Percentiles rank a stretch among this genome's conserved stretches.
phyloP scores from a whole-genome alignment of 805 yeast genomes.

The Nakazawaea ernobii region DNA sequence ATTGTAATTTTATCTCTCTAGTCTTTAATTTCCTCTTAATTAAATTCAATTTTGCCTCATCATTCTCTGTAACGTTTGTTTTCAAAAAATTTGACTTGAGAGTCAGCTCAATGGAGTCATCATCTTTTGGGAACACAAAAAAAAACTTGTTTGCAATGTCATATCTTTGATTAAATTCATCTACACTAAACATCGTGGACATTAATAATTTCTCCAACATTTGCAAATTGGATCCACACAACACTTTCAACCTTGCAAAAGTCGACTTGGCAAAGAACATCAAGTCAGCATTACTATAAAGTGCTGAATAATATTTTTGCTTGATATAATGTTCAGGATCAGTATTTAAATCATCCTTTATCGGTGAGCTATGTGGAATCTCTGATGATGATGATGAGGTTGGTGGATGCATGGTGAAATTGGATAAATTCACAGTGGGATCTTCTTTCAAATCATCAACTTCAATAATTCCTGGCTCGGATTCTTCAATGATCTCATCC shows the following conservation, averaged over 20 bases:
- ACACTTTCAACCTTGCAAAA: slow-evolving; percentile 7
- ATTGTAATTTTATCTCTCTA: slow-evolving; percentile 11
- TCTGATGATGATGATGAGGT: not conserved
- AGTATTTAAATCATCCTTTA: not conserved
- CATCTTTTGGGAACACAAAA: not conserved
- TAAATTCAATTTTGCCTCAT: not conserved
- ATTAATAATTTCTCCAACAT: not conserved
- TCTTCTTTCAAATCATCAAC: not conserved
- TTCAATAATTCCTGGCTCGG: not conserved
- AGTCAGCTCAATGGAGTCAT: not conserved
- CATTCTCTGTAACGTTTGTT: not conserved
- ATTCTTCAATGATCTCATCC: slow-evolving; percentile 4
- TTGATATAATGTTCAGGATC: slow-evolving; percentile 5
- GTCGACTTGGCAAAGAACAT: slow-evolving; percentile 12
- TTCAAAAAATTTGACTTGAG: not conserved
- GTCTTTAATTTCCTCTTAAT: slow-evolving; percentile 4
- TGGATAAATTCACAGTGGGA: not conserved
- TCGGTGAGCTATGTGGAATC: not conserved
- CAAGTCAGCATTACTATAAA: slow-evolving; percentile 9
- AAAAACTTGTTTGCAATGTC: not conserved
- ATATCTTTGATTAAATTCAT: slow-evolving; percentile 5
- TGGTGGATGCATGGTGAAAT: slow-evolving; percentile 10
- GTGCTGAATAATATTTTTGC: slow-evolving; percentile 4
- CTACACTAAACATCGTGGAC: slow-evolving; percentile 1
- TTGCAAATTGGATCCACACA: not conserved